These are phyloP conservation scores for Tulasnella sp. DNA, from an alignment of 768 basidiomycete genomes.

Conservation along the genomic window DNA sequence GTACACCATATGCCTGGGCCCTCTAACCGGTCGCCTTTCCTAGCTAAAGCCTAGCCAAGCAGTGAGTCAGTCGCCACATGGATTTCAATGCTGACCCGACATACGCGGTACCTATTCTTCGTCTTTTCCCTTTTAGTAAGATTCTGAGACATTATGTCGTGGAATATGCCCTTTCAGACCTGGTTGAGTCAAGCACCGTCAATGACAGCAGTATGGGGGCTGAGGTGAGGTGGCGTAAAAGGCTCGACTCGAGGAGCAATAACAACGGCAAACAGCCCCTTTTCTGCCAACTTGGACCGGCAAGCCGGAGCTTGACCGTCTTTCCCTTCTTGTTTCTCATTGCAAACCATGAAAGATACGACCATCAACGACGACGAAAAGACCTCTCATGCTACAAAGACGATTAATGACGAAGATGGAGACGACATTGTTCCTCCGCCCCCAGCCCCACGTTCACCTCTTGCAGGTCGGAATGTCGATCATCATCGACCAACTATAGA, in stretches of 20 bases:
- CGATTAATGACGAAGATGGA: background rate
- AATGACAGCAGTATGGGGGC: background rate
- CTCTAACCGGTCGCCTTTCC: constrained; percentile 60
- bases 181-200: background rate
- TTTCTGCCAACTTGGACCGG: constrained; percentile 11
- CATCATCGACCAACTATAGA: background rate
- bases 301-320: background rate
- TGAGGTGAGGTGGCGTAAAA: background rate
- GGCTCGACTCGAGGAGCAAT: background rate
- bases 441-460: background rate
- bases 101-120: constrained; percentile 29
- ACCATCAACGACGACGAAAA: background rate
- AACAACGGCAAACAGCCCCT: background rate
- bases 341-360: constrained; percentile 13
- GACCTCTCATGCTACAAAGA: background rate
- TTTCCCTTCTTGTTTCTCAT: background rate
- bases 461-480: background rate
- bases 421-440: background rate
- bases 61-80: background rate
- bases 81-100: background rate
- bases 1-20: constrained; percentile 88
- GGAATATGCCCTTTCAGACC: background rate
- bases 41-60: constrained; percentile 59
- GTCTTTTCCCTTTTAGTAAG: constrained; percentile 23
- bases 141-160: constrained; percentile 8